A percentile compares a stretch with the other conserved stretches of the same genome.
phyloP scores from a whole-genome alignment of 2,329 filamentous ascomycete genomes.

The Gnomoniopsis smithogilvyi region DNA sequence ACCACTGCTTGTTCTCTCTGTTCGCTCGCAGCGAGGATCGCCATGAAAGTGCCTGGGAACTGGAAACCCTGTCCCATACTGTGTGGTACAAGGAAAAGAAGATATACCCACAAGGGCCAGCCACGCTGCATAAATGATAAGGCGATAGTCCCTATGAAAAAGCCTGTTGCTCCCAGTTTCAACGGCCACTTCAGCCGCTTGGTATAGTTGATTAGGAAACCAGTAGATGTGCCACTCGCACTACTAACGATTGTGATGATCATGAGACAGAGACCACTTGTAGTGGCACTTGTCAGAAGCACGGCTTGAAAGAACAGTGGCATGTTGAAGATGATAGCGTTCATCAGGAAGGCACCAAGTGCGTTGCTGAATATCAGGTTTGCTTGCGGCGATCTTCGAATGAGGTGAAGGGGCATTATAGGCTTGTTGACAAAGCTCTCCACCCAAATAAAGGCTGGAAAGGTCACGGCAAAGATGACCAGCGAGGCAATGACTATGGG shows the following conservation, averaged over 20 bases:
- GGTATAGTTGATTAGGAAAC: constrained; percentile 60
- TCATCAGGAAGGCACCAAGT: constrained; percentile 47
- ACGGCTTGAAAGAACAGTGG: constrained; percentile 77
- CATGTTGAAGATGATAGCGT: constrained; percentile 59
- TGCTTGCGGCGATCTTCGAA: constrained; percentile 47
- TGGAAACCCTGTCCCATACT: constrained; percentile 61
- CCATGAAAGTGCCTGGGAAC: constrained; percentile 63
- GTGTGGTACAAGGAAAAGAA: constrained; percentile 54
- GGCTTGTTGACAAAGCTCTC: constrained; percentile 50
- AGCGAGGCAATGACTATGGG: constrained; percentile 54
- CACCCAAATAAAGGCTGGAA: constrained; percentile 49
- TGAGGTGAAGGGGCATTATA: constrained; percentile 57
- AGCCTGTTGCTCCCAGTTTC: constrained; percentile 43
- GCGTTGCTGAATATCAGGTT: constrained; percentile 57
- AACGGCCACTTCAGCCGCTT: constrained; percentile 59
- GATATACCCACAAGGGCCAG: constrained; percentile 50
- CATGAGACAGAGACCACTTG: constrained; percentile 69
- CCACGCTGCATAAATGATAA: constrained; percentile 48
- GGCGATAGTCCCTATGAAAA: constrained; percentile 47
- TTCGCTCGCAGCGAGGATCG: constrained; percentile 55
- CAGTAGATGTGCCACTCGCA: constrained; percentile 51
- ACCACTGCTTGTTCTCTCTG: constrained; percentile 65
- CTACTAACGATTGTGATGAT: constrained; percentile 58
- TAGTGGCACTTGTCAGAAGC: constrained; percentile 64
- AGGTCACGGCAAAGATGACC: constrained; percentile 41